Evolutionary conservation across 306 rosid species (phyloP).

Genomic region (Vigna angularis): DNA sequence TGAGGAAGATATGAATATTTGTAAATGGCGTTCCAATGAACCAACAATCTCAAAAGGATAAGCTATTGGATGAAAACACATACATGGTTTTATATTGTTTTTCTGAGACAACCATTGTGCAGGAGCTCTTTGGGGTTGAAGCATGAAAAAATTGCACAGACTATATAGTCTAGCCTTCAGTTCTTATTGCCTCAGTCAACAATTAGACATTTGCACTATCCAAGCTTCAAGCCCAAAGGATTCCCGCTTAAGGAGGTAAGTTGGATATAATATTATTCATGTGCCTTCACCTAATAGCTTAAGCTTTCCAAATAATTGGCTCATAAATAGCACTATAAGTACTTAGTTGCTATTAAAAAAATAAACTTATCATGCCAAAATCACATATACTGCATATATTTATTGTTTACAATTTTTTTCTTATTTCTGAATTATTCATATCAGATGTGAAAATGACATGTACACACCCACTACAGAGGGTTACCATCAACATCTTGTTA

Average conservation of each 20-base stretch:
- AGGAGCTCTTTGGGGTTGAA: background rate
- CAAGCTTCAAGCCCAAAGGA: background rate
- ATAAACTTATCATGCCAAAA: background rate
- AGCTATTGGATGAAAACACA: background rate
- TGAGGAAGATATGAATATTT: background rate
- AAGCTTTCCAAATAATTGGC: background rate
- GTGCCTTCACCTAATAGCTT: background rate
- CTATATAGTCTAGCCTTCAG: background rate
- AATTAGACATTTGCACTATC: background rate
- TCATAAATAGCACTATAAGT: background rate
- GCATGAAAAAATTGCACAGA: background rate
- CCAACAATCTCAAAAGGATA: background rate
- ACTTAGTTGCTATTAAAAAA: background rate
- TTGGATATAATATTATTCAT: background rate
- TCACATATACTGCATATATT: slow-evolving; percentile 1
- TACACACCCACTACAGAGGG: slow-evolving; percentile 15
- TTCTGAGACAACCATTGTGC: background rate
- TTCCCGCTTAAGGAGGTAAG: background rate
- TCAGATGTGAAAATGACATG: slow-evolving; percentile 19
- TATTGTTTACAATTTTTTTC: background rate
- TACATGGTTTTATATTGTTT: background rate
- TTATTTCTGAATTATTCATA: slow-evolving; percentile 26
- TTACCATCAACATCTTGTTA: slow-evolving; percentile 31
- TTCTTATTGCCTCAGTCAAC: background rate
- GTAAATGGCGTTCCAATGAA: background rate